Evolutionary conservation across 1,284 basidiomycete species (phyloP), one percentile per base, ranked within the genome.

Genomic region (Chalciporus sp.): DNA sequence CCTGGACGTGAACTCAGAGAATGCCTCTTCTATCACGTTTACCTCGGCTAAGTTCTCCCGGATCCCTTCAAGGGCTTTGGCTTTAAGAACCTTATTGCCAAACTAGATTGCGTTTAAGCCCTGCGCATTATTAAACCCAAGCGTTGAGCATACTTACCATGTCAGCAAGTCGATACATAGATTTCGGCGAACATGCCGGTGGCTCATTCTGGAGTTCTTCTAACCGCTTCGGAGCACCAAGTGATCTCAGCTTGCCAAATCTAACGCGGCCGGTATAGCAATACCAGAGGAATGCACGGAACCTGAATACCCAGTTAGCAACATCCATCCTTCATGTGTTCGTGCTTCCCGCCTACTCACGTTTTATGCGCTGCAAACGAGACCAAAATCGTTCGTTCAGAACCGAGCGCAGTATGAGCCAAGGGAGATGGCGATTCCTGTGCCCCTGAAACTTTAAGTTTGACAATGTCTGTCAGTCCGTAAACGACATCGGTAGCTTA

Each of bases 271-370:
- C 67, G 27, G 64, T 68, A 27, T 71, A 71, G 35, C 67, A 67
- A 31, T 70, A 70, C 56, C 65, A 70, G 31, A 69, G 26, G 33
- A 71, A 70, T 6, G 69, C 64, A 41, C 51, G 57, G 64, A 66
- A 71, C 27, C 67, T 70, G 44, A 1, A 27, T 50, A 39, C 27
- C 19, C 19, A 14, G 49, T 28, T 54, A 27, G 16, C 8, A 31
- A 47, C 28, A 3, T 16, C 11, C 4, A 43, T 23, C 12, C 26
- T 7, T n/a, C 7, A 20, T 10, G 47, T 6, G 23, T 23, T 23
- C 23, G 23, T 6, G 8, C 10, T 28, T 16, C 42, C 10, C 23
- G 41, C 16, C 12, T 3, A 58, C 67, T 47, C 29, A 68, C 67
- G 68, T 67, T 47, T 50, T 66, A 10, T 69, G 62, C 7, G 68